Conservation (phyloP, 768 basidiomycete genomes). For the Naganishia friedmannii region DNA sequence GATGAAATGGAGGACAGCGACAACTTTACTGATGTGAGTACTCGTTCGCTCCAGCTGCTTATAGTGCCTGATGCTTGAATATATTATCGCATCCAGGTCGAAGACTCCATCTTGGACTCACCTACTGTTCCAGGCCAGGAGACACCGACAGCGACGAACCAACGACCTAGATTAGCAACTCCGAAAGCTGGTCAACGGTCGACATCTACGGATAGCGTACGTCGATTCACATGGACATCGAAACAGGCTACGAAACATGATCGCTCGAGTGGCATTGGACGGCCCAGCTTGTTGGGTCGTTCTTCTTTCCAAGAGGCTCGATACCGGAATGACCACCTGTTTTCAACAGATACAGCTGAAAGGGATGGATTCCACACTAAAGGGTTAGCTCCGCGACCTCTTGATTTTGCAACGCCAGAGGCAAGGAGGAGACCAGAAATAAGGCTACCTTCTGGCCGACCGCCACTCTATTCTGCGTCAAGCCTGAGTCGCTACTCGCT, state of each 20-base stretch:
- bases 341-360: not conserved
- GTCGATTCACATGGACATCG: not conserved
- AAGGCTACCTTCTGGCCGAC: not conserved
- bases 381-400: conserved; percentile 1
- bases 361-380: conserved; percentile 16
- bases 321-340: not conserved
- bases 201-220: conserved; percentile 1
- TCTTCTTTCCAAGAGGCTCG: conserved; percentile 13
- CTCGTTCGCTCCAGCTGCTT: not conserved
- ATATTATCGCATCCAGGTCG: not conserved
- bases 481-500: conserved; percentile 9
- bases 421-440: not conserved
- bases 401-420: conserved; percentile 3
- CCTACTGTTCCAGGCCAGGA: conserved; percentile 5
- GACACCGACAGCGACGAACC: conserved; percentile 2
- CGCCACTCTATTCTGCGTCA: not conserved
- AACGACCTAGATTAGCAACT: not conserved
- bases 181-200: conserved; percentile 1
- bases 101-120: not conserved
- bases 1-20: conserved; percentile 6
- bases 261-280: not conserved
- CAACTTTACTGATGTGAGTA: conserved; percentile 16
- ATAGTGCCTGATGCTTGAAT: not conserved
- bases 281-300: not conserved
- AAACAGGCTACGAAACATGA: not conserved